These are phyloP conservation scores for Groenewaldozyma salmanticensis DNA, from an alignment of 805 yeast genomes.

Conservation along the genomic window DNA sequence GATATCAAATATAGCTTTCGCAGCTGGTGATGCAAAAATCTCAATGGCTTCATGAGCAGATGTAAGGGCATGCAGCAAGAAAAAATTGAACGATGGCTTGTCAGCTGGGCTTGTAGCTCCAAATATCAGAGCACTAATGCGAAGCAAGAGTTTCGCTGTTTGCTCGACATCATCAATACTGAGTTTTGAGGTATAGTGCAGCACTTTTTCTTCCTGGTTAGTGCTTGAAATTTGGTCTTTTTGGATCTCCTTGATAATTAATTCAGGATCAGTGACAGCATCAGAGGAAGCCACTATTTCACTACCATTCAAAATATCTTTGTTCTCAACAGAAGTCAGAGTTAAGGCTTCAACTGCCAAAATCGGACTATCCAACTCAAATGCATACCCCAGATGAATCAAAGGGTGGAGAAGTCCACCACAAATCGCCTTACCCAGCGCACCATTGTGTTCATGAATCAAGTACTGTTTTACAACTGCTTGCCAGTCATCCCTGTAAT, in stretches of 20 bases:
- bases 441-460: conserved; percentile 6
- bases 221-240: no score
- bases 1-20: conserved; percentile 7
- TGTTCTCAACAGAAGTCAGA: conserved; percentile 18
- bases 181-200: no score
- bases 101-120: conserved; percentile 17
- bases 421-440: conserved; percentile 16
- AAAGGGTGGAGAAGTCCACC: conserved; percentile 25
- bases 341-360: conserved; percentile 30
- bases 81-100: conserved; percentile 20
- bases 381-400: conserved; percentile 29
- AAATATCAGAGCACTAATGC: conserved; percentile 15
- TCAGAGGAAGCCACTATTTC: no score
- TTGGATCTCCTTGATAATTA: conserved; percentile 14
- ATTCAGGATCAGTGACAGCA: background rate
- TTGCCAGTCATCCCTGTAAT: conserved; percentile 26
- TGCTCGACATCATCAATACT: conserved; percentile 15
- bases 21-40: conserved; percentile 9
- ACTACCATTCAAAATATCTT: no score
- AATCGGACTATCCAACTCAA: conserved; percentile 26
- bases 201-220: no score
- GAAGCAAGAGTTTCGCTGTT: conserved; percentile 13
- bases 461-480: conserved; percentile 20
- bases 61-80: conserved; percentile 23
- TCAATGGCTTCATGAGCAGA: conserved; percentile 21